These are phyloP conservation scores for Polytrichum formosum DNA, from an alignment of 225 moss, liverwort and hornwort species.

Conservation along the genomic window DNA sequence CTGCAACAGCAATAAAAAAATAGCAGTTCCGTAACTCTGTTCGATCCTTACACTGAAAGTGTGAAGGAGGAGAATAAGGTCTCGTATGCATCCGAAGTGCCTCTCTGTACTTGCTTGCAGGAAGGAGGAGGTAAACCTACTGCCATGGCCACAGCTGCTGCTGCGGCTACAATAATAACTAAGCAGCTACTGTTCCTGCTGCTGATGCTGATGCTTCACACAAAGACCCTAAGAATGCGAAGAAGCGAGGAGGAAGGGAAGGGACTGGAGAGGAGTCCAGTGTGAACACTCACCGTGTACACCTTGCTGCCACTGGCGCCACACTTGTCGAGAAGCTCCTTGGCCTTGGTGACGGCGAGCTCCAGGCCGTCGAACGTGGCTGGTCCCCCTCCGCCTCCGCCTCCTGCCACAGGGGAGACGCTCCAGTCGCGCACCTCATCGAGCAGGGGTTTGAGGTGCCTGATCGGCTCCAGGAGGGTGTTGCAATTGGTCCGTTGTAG, in stretches of 20 bases:
- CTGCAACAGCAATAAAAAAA: too few species aligned
- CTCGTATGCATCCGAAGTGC: too few species aligned
- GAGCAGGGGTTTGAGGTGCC: slow-evolving; percentile 51
- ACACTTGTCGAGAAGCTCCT: slow-evolving; percentile 51
- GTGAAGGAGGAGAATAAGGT: not conserved
- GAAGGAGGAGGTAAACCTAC: not conserved
- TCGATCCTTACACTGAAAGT: slow-evolving; percentile 2
- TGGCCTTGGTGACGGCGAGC: slow-evolving; percentile 41
- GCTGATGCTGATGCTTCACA: too few species aligned
- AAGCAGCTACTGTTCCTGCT: too few species aligned
- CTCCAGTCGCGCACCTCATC: slow-evolving; percentile 60
- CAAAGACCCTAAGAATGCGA: slow-evolving; percentile 1
- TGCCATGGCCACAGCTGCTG: not conserved
- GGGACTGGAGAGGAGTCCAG: not conserved
- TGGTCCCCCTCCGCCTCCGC: not conserved
- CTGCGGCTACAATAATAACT: too few species aligned
- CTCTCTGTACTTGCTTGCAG: not conserved
- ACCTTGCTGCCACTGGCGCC: slow-evolving; percentile 46
- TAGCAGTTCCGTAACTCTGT: not conserved
- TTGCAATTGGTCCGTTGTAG: slow-evolving; percentile 47
- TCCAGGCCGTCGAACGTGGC: slow-evolving; percentile 38
- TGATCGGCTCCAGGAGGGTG: slow-evolving; percentile 49
- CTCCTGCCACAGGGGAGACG: slow-evolving; percentile 20
- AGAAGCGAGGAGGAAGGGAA: too few species aligned
- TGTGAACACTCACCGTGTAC: slow-evolving; percentile 48